These are phyloP conservation scores for Botrytis fragariae DNA, from an alignment of 2,329 filamentous ascomycete species.

Conservation along the genomic window DNA sequence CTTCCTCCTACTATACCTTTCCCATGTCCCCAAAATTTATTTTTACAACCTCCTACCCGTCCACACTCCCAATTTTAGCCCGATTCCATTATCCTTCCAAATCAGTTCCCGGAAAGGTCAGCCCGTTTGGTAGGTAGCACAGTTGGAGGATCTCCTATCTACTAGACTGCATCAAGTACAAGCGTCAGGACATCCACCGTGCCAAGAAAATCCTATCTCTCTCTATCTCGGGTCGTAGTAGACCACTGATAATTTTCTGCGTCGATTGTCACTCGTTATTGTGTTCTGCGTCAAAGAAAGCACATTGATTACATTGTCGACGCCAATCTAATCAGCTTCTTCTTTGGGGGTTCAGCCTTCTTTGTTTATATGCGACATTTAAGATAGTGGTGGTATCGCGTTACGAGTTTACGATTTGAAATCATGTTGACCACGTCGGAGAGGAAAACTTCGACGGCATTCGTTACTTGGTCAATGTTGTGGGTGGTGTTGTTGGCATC, in stretches of 20 bases:
- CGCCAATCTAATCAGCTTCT: conserved; percentile 8
- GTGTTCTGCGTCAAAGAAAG: conserved; percentile 10
- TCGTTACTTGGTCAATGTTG: conserved; percentile 21
- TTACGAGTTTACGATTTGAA: conserved; percentile 1
- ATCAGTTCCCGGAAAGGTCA: neutral
- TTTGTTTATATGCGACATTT: conserved; percentile 7
- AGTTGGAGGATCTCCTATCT: neutral
- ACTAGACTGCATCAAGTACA: conserved; percentile 9
- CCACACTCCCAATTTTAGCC: neutral
- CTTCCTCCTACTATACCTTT: neutral
- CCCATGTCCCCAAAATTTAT: neutral
- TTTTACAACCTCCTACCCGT: neutral
- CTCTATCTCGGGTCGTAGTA: neutral
- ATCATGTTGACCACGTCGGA: conserved; percentile 21
- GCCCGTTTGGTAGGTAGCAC: neutral
- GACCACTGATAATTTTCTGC: neutral
- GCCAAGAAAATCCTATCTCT: conserved; percentile 9
- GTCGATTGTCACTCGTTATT: neutral
- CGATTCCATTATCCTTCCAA: neutral
- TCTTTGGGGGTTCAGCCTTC: neutral
- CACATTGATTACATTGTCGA: conserved; percentile 12
- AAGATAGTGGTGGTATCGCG: neutral
- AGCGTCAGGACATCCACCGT: neutral
- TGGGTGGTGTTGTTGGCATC: conserved; percentile 4
- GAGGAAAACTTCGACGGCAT: conserved; percentile 19